phyloP scores from a whole-genome alignment of 2,329 filamentous ascomycete genomes.

The Ophiosphaerella herpotricha region DNA sequence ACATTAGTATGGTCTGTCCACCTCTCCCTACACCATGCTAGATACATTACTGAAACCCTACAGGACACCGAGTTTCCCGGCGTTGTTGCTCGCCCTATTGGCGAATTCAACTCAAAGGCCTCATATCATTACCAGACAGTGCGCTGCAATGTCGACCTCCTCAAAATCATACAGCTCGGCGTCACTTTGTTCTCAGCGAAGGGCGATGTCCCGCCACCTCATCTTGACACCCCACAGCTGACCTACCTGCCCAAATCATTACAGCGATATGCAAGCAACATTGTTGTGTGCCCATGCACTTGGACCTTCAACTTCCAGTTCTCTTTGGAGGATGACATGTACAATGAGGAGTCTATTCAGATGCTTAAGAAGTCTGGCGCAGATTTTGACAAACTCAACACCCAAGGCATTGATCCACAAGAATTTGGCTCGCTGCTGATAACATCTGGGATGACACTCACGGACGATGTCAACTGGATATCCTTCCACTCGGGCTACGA shows the following conservation, averaged over 20 bases:
- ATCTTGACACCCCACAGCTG: slow-evolving; percentile 58
- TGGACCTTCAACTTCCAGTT: slow-evolving; percentile 99
- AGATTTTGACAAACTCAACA: slow-evolving; percentile 81
- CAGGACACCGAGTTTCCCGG: slow-evolving; percentile 99
- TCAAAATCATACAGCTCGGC: slow-evolving; percentile 97
- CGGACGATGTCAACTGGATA: slow-evolving; percentile 90
- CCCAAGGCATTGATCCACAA: slow-evolving; percentile 86
- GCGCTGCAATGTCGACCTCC: slow-evolving; percentile 93
- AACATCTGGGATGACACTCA: slow-evolving; percentile 86
- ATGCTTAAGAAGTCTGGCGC: slow-evolving; percentile 91
- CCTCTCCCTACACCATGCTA: slow-evolving; percentile 14
- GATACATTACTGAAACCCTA: slow-evolving; percentile 22
- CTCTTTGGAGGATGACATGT: slow-evolving; percentile 94
- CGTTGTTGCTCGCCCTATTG: slow-evolving; percentile 93
- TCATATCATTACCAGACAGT: slow-evolving; percentile 99
- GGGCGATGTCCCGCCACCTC: slow-evolving; percentile 80
- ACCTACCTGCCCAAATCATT: slow-evolving; percentile 49
- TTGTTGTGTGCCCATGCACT: slow-evolving; percentile 76
- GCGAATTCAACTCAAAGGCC: slow-evolving; percentile 89
- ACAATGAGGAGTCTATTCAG: slow-evolving; percentile 91
- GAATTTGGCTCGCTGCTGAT: slow-evolving; percentile 90
- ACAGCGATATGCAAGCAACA: slow-evolving; percentile 56
- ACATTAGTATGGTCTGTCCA: slow-evolving; percentile 88
- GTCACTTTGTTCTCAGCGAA: slow-evolving; percentile 91
- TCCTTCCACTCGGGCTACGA: slow-evolving; percentile 98